These are phyloP conservation scores for Debaryomyces robertsiae DNA, from an alignment of 1,139 yeast species.

Conservation along the genomic window DNA sequence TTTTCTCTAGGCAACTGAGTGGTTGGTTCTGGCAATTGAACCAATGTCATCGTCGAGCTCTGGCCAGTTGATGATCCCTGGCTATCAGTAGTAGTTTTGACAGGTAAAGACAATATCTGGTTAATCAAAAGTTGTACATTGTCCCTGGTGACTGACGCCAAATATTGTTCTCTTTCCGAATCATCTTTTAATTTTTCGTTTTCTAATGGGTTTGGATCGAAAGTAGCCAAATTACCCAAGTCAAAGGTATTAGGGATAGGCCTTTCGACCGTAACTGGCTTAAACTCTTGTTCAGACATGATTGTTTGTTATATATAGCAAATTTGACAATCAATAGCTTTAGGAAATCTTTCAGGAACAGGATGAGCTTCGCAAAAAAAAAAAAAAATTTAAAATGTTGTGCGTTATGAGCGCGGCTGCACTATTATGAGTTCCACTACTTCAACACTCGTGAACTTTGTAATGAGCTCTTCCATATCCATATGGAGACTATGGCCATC, in stretches of 20 bases:
- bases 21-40: slow-evolving; percentile 82
- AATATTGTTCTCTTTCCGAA: slow-evolving; percentile 61
- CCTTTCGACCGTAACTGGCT: slow-evolving; percentile 85
- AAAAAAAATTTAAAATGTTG: slow-evolving; percentile 5
- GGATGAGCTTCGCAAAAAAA: slow-evolving; percentile 12
- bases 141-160: slow-evolving; percentile 79
- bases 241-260: slow-evolving; percentile 85
- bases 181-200: slow-evolving; percentile 53
- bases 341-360: slow-evolving; percentile 1
- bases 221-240: slow-evolving; percentile 83
- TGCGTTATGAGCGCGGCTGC: neutral
- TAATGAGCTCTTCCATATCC: slow-evolving; percentile 58
- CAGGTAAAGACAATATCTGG: slow-evolving; percentile 87
- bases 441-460: slow-evolving; percentile 24
- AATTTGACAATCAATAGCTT: neutral
- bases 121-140: slow-evolving; percentile 88
- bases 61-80: slow-evolving; percentile 62
- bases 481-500: slow-evolving; percentile 57
- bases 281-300: slow-evolving; percentile 36
- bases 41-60: slow-evolving; percentile 76
- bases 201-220: slow-evolving; percentile 83
- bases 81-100: slow-evolving; percentile 80
- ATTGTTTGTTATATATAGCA: slow-evolving; percentile 1
- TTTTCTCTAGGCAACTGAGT: slow-evolving; percentile 92
- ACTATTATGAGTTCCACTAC: neutral